A percentile compares a stretch with the other conserved stretches of the same genome.
phyloP scores from a whole-genome alignment of 106 monocot species.

The Dactylorhiza incarnata region DNA sequence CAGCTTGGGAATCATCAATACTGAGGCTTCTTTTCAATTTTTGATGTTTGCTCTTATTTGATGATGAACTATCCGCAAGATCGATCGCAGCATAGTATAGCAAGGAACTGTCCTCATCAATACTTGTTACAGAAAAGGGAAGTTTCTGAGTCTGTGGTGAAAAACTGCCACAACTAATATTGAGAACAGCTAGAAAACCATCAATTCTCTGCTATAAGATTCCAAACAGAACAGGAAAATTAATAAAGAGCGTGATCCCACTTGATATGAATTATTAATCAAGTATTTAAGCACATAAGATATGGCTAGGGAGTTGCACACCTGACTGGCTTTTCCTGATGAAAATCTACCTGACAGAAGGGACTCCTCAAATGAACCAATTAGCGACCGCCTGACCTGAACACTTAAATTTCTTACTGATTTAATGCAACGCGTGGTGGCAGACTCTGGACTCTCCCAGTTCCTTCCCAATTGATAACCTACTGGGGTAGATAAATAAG shows the following conservation, averaged over 20 bases:
- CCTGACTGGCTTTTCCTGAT: constrained; percentile 65
- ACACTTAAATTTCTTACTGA: constrained; percentile 26
- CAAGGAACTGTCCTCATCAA: constrained; percentile 79
- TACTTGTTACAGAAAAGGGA: constrained; percentile 77
- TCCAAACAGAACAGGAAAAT: constrained; percentile 11
- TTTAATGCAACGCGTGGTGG: constrained; percentile 24
- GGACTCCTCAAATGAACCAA: constrained; percentile 99
- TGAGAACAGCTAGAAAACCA: constrained; percentile 88
- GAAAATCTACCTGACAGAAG: constrained; percentile 83
- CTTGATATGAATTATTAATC: neutral
- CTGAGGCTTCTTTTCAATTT: constrained; percentile 69
- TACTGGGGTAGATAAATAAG: constrained; percentile 31
- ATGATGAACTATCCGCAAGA: constrained; percentile 45
- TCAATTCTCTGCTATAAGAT: constrained; percentile 62
- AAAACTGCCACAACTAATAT: constrained; percentile 80
- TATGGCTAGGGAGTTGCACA: constrained; percentile 4
- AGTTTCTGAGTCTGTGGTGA: constrained; percentile 70
- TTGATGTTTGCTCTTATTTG: constrained; percentile 35
- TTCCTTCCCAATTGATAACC: constrained; percentile 4
- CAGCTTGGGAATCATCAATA: constrained; percentile 51
- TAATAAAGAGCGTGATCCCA: neutral
- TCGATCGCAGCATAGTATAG: constrained; percentile 89
- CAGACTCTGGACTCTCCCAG: constrained; percentile 20
- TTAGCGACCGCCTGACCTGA: constrained; percentile 72
- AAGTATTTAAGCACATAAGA: constrained; percentile 1